Evolutionary conservation across 257 asterid species (phyloP).

Genomic region (Gardenia jasminoides): DNA sequence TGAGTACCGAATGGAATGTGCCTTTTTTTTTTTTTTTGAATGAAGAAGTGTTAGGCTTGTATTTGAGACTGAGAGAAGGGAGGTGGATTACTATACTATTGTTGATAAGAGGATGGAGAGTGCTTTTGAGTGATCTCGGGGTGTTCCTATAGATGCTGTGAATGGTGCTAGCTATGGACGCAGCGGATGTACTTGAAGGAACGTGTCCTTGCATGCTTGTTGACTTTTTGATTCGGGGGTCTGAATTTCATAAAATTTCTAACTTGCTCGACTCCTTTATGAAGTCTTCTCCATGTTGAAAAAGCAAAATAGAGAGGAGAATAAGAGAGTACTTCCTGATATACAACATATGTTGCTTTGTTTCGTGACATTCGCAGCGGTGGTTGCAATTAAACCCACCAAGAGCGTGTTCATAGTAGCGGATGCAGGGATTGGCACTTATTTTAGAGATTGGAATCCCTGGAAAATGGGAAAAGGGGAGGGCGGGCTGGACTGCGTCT

Average conservation of each 20-base stretch:
- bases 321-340: background rate
- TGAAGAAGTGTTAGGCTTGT: background rate
- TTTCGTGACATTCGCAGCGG: background rate
- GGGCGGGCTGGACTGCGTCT: no score
- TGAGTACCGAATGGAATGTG: background rate
- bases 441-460: no score
- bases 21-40: background rate
- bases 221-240: background rate
- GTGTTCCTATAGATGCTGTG: no score
- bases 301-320: background rate
- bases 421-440: background rate
- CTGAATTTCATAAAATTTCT: background rate
- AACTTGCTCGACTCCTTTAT: background rate
- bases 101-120: no score
- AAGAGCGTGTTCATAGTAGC: no score
- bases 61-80: background rate
- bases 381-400: no score
- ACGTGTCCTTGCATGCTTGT: background rate
- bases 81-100: background rate
- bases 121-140: no score
- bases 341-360: background rate
- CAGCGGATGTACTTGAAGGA: background rate
- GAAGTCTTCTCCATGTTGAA: background rate
- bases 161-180: background rate
- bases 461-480: no score